Conservation (phyloP, 495 filamentous ascomycete genomes). For the Hypoxylon perforatum region DNA sequence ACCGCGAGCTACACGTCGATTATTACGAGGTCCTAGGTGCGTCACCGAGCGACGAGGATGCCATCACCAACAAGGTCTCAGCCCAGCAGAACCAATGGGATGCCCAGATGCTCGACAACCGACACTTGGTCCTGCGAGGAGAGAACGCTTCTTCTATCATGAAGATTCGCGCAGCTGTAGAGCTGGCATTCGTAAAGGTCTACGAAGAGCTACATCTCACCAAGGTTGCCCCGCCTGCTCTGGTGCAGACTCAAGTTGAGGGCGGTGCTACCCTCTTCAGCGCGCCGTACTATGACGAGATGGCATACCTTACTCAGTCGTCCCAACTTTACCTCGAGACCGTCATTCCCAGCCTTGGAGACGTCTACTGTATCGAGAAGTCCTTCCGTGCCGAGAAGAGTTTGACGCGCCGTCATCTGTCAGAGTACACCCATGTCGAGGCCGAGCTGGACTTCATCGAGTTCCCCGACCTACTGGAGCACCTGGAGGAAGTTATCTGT, state of each 20-base stretch:
- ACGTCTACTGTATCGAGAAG: conserved; percentile 97
- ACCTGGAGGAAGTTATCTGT: conserved; percentile 91
- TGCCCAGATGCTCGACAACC: conserved; percentile 84
- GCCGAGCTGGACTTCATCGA: conserved; percentile 96
- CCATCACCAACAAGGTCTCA: conserved; percentile 91
- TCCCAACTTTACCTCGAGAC: conserved; percentile 99
- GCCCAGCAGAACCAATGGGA: conserved; percentile 76
- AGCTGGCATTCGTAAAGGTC: conserved; percentile 82
- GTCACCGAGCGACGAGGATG: conserved; percentile 89
- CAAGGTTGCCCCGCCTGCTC: conserved; percentile 92
- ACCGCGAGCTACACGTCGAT: conserved; percentile 94
- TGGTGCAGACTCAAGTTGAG: conserved; percentile 99
- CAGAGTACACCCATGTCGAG: conserved; percentile 97
- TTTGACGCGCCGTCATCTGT: conserved; percentile 91
- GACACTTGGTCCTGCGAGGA: conserved; percentile 91
- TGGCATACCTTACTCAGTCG: conserved; percentile 94
- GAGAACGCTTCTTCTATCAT: conserved; percentile 88
- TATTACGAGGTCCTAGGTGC: conserved; percentile 88
- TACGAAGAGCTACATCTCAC: conserved; percentile 82
- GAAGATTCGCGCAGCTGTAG: conserved; percentile 87
- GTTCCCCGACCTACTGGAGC: conserved; percentile 90
- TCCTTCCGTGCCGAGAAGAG: conserved; percentile 99
- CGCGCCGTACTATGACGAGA: conserved; percentile 93
- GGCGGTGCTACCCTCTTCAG: conserved; percentile 94
- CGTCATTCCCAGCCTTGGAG: conserved; percentile 86